phyloP scores from a whole-genome alignment of 192 early-diverging fungal species.

The Umbelopsis sp. region DNA sequence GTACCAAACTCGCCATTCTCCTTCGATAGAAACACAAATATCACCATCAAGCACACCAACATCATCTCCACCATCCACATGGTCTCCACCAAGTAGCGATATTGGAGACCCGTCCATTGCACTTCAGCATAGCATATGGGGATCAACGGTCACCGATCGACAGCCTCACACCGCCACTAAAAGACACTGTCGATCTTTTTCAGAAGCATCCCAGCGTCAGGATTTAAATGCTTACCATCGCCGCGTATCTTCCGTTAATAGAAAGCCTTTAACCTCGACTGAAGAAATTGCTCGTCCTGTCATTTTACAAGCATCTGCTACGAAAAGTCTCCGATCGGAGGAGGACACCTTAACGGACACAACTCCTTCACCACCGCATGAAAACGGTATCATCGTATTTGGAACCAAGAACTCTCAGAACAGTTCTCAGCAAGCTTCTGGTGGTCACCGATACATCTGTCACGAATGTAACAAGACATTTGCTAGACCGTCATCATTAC shows the following conservation, averaged over 20 bases:
- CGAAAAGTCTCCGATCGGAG: not conserved
- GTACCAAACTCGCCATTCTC: not conserved
- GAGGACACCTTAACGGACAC: not conserved
- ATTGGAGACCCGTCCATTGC: not conserved
- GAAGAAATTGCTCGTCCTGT: not conserved
- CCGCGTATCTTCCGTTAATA: not conserved
- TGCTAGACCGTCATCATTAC: not conserved
- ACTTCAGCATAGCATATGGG: not conserved
- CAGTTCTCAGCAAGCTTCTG: not conserved
- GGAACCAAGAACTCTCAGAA: not conserved
- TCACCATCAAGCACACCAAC: conserved; percentile 1
- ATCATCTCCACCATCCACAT: not conserved
- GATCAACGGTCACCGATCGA: not conserved
- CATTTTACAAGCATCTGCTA: not conserved
- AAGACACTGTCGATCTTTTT: conserved; percentile 7
- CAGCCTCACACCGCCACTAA: not conserved
- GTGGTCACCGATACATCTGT: not conserved
- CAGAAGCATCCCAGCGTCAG: conserved; percentile 12
- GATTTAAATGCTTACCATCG: conserved; percentile 11
- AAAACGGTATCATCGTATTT: not conserved
- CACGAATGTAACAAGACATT: conserved; percentile 6
- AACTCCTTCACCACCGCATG: not conserved
- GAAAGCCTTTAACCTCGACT: not conserved
- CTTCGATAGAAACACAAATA: not conserved
- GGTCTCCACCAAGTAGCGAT: conserved; percentile 7